Conservation (phyloP, 352 stramenopile species). For the Pythium pyrilobum region DNA sequence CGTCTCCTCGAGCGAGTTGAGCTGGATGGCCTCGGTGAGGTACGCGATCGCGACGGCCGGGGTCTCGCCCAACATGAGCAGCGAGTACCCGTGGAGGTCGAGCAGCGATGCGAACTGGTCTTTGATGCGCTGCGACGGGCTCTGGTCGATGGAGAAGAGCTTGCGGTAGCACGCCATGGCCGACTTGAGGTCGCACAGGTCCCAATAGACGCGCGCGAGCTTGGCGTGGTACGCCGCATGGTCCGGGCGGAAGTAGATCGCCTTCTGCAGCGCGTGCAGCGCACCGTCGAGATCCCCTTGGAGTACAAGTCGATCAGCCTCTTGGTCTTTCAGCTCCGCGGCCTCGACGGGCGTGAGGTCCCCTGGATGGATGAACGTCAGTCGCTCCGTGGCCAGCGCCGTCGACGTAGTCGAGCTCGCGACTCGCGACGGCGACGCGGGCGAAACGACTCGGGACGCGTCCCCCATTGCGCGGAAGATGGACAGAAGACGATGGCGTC, state of each 20-base stretch:
- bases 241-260: constrained; percentile 65
- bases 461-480: background rate
- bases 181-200: constrained; percentile 74
- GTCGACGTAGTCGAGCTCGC: background rate
- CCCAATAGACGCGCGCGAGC: constrained; percentile 62
- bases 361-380: constrained; percentile 13
- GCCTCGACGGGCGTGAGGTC: constrained; percentile 50
- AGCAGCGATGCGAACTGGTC: constrained; percentile 71
- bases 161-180: constrained; percentile 79
- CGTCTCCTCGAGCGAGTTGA: constrained; percentile 63
- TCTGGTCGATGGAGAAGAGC: constrained; percentile 49
- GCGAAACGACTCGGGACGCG: background rate
- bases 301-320: constrained; percentile 34
- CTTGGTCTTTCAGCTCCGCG: constrained; percentile 35
- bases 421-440: background rate
- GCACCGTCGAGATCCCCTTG: constrained; percentile 37
- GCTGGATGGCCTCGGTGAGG: constrained; percentile 65
- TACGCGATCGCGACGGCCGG: constrained; percentile 58
- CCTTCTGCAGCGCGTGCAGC: constrained; percentile 60
- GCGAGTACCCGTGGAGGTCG: constrained; percentile 62
- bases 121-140: constrained; percentile 62
- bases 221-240: constrained; percentile 51
- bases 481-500: background rate
- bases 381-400: background rate
- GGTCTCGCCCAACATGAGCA: constrained; percentile 51